Evolutionary conservation across 495 filamentous ascomycete species (phyloP).

Genomic region (Usnea hakonensis): DNA sequence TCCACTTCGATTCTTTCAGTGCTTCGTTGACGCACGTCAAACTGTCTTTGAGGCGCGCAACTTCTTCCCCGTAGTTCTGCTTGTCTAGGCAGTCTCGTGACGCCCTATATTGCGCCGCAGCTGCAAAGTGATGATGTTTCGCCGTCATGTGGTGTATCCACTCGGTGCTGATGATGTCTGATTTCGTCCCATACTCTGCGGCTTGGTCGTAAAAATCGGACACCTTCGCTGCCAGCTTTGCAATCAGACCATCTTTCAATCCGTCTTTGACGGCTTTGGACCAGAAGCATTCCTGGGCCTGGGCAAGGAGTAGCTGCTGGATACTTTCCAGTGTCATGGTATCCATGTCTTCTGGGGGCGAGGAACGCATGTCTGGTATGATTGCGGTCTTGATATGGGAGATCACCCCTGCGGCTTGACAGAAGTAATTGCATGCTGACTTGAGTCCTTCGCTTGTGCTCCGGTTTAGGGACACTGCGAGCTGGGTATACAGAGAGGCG

Average conservation of each 20-base stretch:
- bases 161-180: constrained; percentile 78
- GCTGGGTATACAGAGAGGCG: constrained; percentile 84
- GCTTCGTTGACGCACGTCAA: constrained; percentile 78
- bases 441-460: constrained; percentile 78
- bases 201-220: constrained; percentile 85
- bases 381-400: constrained; percentile 69
- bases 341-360: constrained; percentile 95
- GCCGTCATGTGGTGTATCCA: constrained; percentile 99
- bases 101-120: constrained; percentile 90
- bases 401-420: constrained; percentile 78
- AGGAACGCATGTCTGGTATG: constrained; percentile 74
- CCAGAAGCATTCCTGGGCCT: constrained; percentile 97
- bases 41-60: constrained; percentile 75
- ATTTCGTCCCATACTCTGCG: constrained; percentile 78
- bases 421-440: constrained; percentile 84
- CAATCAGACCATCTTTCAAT: constrained; percentile 83
- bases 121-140: constrained; percentile 96
- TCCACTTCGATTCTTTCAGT: constrained; percentile 74
- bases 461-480: constrained; percentile 74
- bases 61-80: constrained; percentile 91
- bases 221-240: constrained; percentile 83
- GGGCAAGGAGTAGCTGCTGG: constrained; percentile 75
- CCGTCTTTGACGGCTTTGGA: constrained; percentile 93
- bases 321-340: constrained; percentile 74
- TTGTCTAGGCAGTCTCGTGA: constrained; percentile 90